A percentile compares a stretch with the other conserved stretches of the same genome.
Conservation (phyloP, 83 land plant genomes). For the Picea abies region DNA sequence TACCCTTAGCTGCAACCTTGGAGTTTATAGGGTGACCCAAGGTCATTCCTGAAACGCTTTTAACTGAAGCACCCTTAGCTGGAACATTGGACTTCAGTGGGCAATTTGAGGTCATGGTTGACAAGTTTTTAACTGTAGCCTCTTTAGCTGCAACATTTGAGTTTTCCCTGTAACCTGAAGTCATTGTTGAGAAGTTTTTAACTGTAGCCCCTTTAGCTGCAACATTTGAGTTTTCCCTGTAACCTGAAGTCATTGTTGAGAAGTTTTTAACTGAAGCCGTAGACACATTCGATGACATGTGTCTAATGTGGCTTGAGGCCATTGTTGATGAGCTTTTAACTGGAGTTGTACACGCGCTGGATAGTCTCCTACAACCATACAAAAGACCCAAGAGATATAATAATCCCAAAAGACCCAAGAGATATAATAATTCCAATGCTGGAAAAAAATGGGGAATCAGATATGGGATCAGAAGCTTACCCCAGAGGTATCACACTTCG, state of each 20-base stretch:
- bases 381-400: neutral
- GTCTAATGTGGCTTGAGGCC: neutral
- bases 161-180: neutral
- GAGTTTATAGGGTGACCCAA: neutral
- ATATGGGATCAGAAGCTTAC: neutral
- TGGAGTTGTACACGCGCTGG: neutral
- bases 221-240: slow-evolving; percentile 8
- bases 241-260: neutral
- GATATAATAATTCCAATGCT: neutral
- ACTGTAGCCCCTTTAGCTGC: neutral
- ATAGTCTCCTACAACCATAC: slow-evolving; percentile 11
- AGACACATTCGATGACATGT: neutral
- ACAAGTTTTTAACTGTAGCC: neutral
- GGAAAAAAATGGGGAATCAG: neutral
- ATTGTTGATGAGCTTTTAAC: neutral
- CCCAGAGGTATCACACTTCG: neutral
- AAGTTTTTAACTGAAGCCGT: neutral
- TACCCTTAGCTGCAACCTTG: neutral
- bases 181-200: neutral
- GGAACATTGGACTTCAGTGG: neutral
- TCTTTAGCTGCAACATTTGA: neutral
- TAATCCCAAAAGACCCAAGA: neutral
- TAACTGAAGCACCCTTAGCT: neutral
- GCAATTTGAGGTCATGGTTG: neutral
- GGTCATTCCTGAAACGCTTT: neutral